Evolutionary conservation across 2,329 filamentous ascomycete genomes (phyloP).

Genomic region (Beauveria pseudobassiana): DNA sequence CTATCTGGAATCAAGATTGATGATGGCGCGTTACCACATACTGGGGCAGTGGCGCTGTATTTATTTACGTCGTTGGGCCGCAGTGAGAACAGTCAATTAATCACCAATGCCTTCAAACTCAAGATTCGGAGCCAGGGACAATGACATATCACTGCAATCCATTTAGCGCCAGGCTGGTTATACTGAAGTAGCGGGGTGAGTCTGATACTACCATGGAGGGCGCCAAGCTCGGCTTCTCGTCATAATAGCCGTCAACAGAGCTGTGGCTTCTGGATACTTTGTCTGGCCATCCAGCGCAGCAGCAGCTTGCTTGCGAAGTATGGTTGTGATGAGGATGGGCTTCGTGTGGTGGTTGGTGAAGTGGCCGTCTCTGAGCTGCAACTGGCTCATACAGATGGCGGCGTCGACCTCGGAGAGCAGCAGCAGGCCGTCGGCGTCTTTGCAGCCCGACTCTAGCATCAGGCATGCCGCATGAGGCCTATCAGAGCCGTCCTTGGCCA

Average conservation of each 20-base stretch:
- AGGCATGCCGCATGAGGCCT: not conserved
- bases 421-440: not conserved
- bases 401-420: not conserved
- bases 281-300: constrained; percentile 3
- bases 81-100: too few species aligned
- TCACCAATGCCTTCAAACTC: too few species aligned
- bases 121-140: too few species aligned
- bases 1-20: not conserved
- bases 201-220: too few species aligned
- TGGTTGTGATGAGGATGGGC: not conserved
- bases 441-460: not conserved
- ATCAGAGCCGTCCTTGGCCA: not conserved
- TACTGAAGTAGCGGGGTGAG: too few species aligned
- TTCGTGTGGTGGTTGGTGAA: constrained; percentile 3
- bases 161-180: too few species aligned
- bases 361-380: not conserved
- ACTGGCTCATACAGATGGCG: not conserved
- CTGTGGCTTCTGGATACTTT: not conserved
- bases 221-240: too few species aligned
- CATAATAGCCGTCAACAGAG: not conserved
- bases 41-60: too few species aligned
- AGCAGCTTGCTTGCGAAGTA: not conserved
- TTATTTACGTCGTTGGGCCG: too few species aligned
- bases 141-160: too few species aligned
- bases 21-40: not conserved